These are phyloP conservation scores for Trichoderma endophyticum DNA, from an alignment of 2,329 filamentous ascomycete genomes.

Conservation along the genomic window DNA sequence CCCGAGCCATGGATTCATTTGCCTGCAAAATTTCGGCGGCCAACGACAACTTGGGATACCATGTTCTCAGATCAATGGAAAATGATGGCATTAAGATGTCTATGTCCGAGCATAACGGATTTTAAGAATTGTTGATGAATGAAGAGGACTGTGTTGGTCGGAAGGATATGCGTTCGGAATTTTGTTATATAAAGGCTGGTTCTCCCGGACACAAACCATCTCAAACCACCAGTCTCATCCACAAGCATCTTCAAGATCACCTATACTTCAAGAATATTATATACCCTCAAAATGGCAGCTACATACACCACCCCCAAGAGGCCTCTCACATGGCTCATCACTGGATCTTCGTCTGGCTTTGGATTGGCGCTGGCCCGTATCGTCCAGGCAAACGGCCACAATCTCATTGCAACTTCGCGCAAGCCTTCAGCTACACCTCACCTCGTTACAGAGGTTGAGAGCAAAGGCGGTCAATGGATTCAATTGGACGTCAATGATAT, in stretches of 20 bases:
- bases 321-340: slow-evolving; percentile 4
- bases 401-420: not conserved
- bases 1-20: not conserved
- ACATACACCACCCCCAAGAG: not conserved
- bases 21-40: not conserved
- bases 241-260: not conserved
- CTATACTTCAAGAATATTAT: not conserved
- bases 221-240: not conserved
- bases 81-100: not conserved
- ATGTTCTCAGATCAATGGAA: not conserved
- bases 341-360: slow-evolving; percentile 6
- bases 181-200: not conserved
- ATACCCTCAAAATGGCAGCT: not conserved
- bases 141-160: not conserved
- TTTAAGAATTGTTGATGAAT: not conserved
- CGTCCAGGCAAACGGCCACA: slow-evolving; percentile 6
- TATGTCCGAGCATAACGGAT: not conserved
- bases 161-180: not conserved
- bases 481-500: not conserved
- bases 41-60: not conserved
- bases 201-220: not conserved
- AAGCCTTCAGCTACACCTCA: not conserved
- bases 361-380: slow-evolving; percentile 1
- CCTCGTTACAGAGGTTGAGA: not conserved
- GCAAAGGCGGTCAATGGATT: not conserved